Evolutionary conservation across 306 rosid genomes (phyloP).

Genomic region (Casuarina cunninghamiana): DNA sequence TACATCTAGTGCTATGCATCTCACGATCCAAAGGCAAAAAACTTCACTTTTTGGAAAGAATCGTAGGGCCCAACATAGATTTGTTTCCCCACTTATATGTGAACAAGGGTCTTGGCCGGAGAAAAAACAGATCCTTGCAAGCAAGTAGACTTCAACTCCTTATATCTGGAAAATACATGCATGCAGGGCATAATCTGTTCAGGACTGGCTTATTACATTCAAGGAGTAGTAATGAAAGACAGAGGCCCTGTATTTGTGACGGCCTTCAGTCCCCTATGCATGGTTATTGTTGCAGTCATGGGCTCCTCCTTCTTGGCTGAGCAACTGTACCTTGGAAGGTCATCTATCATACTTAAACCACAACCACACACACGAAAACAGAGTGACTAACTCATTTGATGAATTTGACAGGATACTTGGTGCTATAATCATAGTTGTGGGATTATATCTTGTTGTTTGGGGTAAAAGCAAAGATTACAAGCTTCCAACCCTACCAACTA

Average conservation of each 20-base stretch:
- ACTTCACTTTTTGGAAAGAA: background rate
- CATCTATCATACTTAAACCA: constrained; percentile 14
- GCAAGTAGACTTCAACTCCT: background rate
- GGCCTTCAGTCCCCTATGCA: constrained; percentile 70
- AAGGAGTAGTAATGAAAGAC: constrained; percentile 75
- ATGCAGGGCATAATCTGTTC: constrained; percentile 81
- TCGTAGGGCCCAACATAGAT: background rate
- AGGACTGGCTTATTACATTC: constrained; percentile 76
- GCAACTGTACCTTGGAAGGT: constrained; percentile 77
- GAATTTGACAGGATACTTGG: constrained; percentile 60
- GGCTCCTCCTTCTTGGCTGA: constrained; percentile 61
- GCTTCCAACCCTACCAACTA: constrained; percentile 17
- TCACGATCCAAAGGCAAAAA: background rate
- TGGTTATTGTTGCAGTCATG: constrained; percentile 83
- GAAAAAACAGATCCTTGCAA: background rate
- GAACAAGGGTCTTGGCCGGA: background rate
- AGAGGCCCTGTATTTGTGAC: constrained; percentile 96
- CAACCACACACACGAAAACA: background rate
- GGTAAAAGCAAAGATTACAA: constrained; percentile 75
- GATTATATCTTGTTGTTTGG: constrained; percentile 80
- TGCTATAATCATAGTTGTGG: constrained; percentile 58
- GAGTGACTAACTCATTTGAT: constrained; percentile 2
- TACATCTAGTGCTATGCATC: background rate
- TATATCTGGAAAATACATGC: background rate
- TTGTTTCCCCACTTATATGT: background rate